Percentiles rank a stretch among this genome's conserved stretches.
Conservation (phyloP, 192 early-diverging fungal genomes). For the Linnemannia hyalina region DNA sequence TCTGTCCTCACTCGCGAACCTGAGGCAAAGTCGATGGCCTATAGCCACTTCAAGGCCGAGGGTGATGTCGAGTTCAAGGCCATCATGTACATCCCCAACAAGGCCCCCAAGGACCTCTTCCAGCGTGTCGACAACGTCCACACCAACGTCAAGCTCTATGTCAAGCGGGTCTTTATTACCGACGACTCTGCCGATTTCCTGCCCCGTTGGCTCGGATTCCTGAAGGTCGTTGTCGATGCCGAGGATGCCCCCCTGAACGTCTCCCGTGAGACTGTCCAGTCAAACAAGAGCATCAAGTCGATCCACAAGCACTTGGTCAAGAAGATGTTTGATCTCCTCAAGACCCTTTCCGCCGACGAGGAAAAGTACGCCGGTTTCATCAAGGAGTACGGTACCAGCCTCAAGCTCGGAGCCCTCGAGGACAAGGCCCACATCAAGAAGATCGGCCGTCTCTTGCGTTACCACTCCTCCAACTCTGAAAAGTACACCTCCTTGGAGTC, state of each 20-base stretch:
- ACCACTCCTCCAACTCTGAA: constrained; percentile 71
- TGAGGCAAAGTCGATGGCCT: constrained; percentile 77
- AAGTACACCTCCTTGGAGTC: constrained; percentile 73
- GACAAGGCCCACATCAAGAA: constrained; percentile 77
- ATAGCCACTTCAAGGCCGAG: constrained; percentile 94
- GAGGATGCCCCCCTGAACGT: constrained; percentile 99
- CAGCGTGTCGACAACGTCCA: constrained; percentile 63
- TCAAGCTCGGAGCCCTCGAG: constrained; percentile 95
- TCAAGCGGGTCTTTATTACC: constrained; percentile 97
- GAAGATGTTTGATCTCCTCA: constrained; percentile 91
- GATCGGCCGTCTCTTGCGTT: constrained; percentile 88
- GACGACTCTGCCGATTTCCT: constrained; percentile 89
- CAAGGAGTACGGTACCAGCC: constrained; percentile 76
- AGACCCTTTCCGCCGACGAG: constrained; percentile 73
- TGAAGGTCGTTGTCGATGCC: constrained; percentile 94
- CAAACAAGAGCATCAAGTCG: constrained; percentile 80
- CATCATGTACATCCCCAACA: constrained; percentile 87
- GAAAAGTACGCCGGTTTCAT: constrained; percentile 81
- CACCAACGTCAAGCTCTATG: constrained; percentile 91
- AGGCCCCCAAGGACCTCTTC: constrained; percentile 69
- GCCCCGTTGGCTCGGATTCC: constrained; percentile 92
- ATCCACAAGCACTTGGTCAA: constrained; percentile 92
- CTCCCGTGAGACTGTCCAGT: constrained; percentile 97
- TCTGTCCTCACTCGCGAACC: constrained; percentile 79
- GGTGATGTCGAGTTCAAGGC: constrained; percentile 92